Base-by-base conservation (phyloP, 2,329 filamentous ascomycete genomes). In the Sporothrix curviconia region DNA sequence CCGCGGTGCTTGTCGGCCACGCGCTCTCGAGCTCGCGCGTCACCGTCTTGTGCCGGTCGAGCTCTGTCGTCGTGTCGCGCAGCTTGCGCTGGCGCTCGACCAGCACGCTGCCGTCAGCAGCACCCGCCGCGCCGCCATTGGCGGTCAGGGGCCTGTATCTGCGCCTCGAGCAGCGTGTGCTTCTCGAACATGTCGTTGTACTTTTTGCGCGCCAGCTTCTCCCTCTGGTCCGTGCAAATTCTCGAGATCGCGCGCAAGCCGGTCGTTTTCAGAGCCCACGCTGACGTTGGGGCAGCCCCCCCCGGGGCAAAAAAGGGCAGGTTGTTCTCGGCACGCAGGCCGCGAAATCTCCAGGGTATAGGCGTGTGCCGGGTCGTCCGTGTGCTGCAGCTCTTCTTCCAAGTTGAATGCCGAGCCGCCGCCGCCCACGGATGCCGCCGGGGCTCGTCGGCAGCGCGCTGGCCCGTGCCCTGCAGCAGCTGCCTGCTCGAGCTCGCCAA, bases 401-500 rank as follows among this genome's bases (percentile, higher is more conserved):
- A 86, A 76, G 59, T 72, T 81, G 40, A 78, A 72, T 3, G 67
- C 62, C n/a, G n/a, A n/a, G n/a, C n/a, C n/a, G n/a, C n/a, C n/a
- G n/a, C n/a, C n/a, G n/a, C n/a, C 14, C 63, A 60, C n/a, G n/a
- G n/a, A n/a, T n/a, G 61, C 65, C 58, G 59, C 55, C 39, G 5
- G 15, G 32, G 14, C 53, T 50, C 0, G 54, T 25, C 22, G 58
- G 50, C 6, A 53, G 36, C 3, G 37, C n/a, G n/a, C n/a, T 46
- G 34, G n/a, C 52, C 37, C n/a, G 66, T 69, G 15, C 73, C 69
- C 50, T 76, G 73, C 32, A 82, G 64, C 19, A 65, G 56, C 64
- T 83, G 80, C n/a, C 64, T 86, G 82, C 64, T 85, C 79, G 17
- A 86, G 74, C 40, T 85, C 81, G 54, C 74, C 74, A 56, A 84